Conservation (phyloP, 306 rosid genomes). For the Fagus crenata region DNA sequence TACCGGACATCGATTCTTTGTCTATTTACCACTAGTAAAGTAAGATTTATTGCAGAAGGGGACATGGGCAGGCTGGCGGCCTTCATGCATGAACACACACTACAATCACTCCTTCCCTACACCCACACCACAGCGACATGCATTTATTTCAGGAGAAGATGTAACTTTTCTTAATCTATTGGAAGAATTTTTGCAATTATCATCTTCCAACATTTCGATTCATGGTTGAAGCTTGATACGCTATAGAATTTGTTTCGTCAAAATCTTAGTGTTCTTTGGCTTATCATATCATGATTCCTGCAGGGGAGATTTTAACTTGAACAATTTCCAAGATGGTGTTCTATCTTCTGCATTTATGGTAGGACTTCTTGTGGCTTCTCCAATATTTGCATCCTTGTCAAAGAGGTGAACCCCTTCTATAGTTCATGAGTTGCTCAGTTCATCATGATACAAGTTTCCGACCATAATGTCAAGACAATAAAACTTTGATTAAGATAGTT, state of each 20-base stretch:
- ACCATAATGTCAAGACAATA: not conserved
- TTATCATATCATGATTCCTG: conserved; percentile 20
- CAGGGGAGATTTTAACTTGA: conserved; percentile 89
- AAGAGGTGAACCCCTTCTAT: conserved; percentile 54
- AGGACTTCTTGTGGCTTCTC: conserved; percentile 89
- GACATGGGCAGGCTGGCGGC: not conserved
- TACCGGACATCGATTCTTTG: not conserved
- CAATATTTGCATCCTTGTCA: conserved; percentile 81
- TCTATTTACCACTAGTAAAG: not conserved
- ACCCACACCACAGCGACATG: not conserved
- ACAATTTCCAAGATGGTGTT: conserved; percentile 85
- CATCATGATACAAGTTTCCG: not conserved
- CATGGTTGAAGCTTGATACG: not conserved
- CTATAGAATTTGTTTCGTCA: not conserved
- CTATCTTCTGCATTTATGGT: conserved; percentile 94
- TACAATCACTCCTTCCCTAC: not conserved
- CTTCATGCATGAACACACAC: not conserved
- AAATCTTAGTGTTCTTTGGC: conserved; percentile 6
- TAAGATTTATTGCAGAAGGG: not conserved
- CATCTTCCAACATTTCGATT: not conserved
- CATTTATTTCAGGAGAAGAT: not conserved
- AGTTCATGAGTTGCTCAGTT: conserved; percentile 11
- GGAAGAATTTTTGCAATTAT: not conserved
- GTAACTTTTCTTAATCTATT: not conserved
- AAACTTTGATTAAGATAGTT: not conserved